Conservation (phyloP, 495 filamentous ascomycete genomes). For the Pyrenopolyporus hunteri region DNA sequence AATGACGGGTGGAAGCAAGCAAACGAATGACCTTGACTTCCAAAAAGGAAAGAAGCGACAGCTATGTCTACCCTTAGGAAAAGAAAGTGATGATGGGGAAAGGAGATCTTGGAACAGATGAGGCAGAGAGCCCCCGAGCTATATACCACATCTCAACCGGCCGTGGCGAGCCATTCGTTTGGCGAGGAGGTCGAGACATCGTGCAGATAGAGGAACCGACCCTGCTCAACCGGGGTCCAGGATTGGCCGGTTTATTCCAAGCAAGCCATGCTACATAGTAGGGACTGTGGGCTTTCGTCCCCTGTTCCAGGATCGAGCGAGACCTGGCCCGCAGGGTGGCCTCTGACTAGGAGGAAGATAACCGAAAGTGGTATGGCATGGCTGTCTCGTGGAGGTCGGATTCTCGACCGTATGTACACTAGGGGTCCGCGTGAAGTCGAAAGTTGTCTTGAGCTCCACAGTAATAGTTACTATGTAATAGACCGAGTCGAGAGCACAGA, state of each 20-base stretch:
- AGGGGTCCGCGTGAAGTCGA: constrained; percentile 30
- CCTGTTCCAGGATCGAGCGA: constrained; percentile 37
- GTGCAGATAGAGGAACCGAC: constrained; percentile 21
- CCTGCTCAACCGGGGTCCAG: constrained; percentile 25
- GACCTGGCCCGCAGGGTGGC: constrained; percentile 12
- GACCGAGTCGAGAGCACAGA: constrained; percentile 33
- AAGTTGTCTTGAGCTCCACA: constrained; percentile 22
- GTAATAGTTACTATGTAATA: too few relatives aligned
- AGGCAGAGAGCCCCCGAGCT: constrained; percentile 32
- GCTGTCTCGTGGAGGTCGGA: constrained; percentile 3
- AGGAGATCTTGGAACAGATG: constrained; percentile 29
- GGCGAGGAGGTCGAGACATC: constrained; percentile 20
- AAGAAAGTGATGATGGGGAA: constrained; percentile 46
- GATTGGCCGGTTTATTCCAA: constrained; percentile 33
- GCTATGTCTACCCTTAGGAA: constrained; percentile 40
- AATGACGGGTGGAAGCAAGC: constrained; percentile 52
- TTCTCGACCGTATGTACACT: constrained; percentile 10
- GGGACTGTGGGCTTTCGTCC: constrained; percentile 19
- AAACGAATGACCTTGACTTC: constrained; percentile 65
- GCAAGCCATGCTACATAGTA: constrained; percentile 14
- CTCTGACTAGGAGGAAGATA: constrained; percentile 27
- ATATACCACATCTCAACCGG: constrained; percentile 39
- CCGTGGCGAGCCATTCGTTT: constrained; percentile 31
- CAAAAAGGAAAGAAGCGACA: constrained; percentile 39
- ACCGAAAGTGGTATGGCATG: constrained; percentile 30